These are phyloP conservation scores for Aspergillus brunneoviolaceus DNA, from an alignment of 2,329 filamentous ascomycete species.

Conservation along the genomic window DNA sequence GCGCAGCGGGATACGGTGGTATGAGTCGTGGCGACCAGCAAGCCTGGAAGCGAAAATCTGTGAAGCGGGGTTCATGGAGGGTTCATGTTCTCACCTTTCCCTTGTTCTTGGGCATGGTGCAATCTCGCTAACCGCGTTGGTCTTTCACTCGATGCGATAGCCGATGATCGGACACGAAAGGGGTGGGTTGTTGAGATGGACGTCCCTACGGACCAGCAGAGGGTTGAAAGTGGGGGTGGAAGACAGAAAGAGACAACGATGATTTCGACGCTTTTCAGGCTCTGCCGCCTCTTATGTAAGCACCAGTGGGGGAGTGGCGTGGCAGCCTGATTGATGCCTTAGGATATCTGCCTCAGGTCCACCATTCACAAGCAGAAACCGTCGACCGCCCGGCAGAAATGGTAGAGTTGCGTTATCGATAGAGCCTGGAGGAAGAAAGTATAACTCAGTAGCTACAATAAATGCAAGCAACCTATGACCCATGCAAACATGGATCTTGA, in stretches of 20 bases:
- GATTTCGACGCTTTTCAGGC: conserved; percentile 22
- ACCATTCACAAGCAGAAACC: conserved; percentile 10
- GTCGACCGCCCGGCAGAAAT: conserved; percentile 18
- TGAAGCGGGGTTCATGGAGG: conserved; percentile 14
- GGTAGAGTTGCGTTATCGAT: conserved; percentile 11
- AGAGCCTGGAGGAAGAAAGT: not conserved
- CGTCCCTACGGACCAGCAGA: conserved; percentile 16
- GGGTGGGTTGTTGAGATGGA: conserved; percentile 9
- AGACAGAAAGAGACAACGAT: conserved; percentile 21
- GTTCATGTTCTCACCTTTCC: conserved; percentile 71
- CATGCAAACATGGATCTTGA: not conserved
- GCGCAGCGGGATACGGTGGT: conserved; percentile 10
- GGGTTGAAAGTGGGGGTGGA: conserved; percentile 21
- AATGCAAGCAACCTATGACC: not conserved
- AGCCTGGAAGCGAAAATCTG: conserved; percentile 15
- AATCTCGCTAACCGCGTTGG: conserved; percentile 28
- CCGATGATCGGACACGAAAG: conserved; percentile 12
- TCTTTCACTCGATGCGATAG: conserved; percentile 19
- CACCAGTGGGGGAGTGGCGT: conserved; percentile 20
- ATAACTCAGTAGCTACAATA: not conserved
- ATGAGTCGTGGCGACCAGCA: conserved; percentile 14
- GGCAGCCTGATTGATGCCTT: conserved; percentile 29
- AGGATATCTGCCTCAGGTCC: conserved; percentile 19
- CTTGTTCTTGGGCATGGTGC: conserved; percentile 97
- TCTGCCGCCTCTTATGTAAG: conserved; percentile 19